Conservation (phyloP, 345 rosid species). For the Linum trigynum region DNA sequence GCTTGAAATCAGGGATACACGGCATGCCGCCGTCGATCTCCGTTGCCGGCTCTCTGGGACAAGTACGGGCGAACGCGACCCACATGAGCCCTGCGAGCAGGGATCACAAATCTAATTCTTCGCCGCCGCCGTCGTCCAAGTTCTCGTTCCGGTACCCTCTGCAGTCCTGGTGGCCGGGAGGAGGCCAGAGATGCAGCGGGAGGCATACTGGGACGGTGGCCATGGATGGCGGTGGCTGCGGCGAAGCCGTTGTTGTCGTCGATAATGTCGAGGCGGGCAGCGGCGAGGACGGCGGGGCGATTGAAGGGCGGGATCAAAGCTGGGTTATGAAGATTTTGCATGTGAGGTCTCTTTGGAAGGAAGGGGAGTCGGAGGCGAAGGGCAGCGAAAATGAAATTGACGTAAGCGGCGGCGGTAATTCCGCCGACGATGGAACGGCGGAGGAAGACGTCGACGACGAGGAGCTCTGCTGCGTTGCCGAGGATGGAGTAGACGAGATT, state of each 20-base stretch:
- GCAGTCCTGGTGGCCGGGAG: constrained; percentile 44
- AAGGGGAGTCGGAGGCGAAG: constrained; percentile 13
- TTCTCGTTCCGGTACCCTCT: constrained; percentile 49
- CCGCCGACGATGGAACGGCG: constrained; percentile 1
- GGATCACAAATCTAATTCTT: constrained; percentile 28
- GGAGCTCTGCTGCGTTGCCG: constrained; percentile 35
- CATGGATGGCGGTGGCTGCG: constrained; percentile 13
- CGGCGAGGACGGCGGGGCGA: constrained; percentile 17
- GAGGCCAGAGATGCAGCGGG: constrained; percentile 16
- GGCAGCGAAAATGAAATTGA: constrained; percentile 7
- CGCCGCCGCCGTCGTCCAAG: constrained; percentile 29
- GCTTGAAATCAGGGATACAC: constrained; percentile 46
- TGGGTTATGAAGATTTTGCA: constrained; percentile 93
- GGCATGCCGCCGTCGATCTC: constrained; percentile 45
- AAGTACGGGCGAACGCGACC: constrained; percentile 34
- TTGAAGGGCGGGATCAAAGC: constrained; percentile 39
- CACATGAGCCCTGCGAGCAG: constrained; percentile 39
- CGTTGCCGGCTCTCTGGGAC: constrained; percentile 26
- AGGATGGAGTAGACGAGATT: constrained; percentile 29
- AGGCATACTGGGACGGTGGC: constrained; percentile 45
- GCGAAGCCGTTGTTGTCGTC: constrained; percentile 39
- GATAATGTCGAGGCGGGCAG: constrained; percentile 32
- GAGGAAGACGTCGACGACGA: constrained; percentile 27
- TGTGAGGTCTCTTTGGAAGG: constrained; percentile 53
- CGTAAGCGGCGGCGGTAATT: not conserved